These are phyloP conservation scores for Paralagenidium karlingii DNA, from an alignment of 352 stramenopile species.

Conservation along the genomic window DNA sequence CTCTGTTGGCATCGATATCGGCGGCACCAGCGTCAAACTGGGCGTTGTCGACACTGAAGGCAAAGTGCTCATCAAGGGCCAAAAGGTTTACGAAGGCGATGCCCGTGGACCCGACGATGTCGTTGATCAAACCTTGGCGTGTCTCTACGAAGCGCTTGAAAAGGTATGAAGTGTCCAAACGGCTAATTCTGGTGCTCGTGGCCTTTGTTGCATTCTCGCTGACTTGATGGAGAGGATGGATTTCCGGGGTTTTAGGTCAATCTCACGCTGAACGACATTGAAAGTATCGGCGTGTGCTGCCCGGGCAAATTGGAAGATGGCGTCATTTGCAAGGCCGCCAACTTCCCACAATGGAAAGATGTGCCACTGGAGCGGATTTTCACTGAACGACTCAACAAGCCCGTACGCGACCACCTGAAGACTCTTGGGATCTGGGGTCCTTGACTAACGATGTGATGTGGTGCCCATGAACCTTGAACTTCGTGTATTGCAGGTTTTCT, in stretches of 20 bases:
- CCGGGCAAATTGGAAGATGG: constrained; percentile 40
- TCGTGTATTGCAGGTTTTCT: constrained; percentile 10
- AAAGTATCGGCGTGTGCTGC: constrained; percentile 42
- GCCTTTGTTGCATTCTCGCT: too few relatives aligned
- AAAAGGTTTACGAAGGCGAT: constrained; percentile 24
- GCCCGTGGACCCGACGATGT: constrained; percentile 31
- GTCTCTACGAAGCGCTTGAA: constrained; percentile 27
- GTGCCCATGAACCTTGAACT: not conserved
- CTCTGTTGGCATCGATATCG: constrained; percentile 62
- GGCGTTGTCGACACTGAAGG: constrained; percentile 41
- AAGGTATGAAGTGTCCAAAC: constrained; percentile 22
- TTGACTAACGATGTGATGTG: not conserved
- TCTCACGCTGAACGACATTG: constrained; percentile 9
- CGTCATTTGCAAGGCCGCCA: constrained; percentile 46
- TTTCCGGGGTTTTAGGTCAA: constrained; percentile 8
- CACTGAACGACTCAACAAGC: constrained; percentile 15
- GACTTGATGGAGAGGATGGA: too few relatives aligned
- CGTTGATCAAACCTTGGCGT: constrained; percentile 23
- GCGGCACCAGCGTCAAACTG: constrained; percentile 59
- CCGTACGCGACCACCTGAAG: constrained; percentile 3
- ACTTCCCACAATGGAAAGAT: constrained; percentile 55
- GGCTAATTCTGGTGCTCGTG: too few relatives aligned
- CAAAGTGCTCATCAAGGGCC: constrained; percentile 24
- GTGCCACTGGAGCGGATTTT: constrained; percentile 49
- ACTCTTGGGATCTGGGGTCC: not conserved